Base-by-base conservation (phyloP, 345 rosid genomes). In the Populus tremula region DNA sequence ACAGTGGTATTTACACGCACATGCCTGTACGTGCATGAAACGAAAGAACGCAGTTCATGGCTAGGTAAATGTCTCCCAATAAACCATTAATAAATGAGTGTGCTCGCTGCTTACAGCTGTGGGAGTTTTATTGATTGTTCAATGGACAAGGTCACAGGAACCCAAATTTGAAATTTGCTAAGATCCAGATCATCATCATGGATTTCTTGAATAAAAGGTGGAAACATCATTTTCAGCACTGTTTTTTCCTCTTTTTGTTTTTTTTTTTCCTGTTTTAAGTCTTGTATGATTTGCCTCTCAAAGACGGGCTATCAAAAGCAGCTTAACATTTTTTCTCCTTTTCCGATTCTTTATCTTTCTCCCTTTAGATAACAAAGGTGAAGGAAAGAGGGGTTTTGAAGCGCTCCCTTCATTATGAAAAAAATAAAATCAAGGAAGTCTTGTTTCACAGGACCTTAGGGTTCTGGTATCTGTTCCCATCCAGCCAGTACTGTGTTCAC, bases 391-490 rank as follows among this genome's bases (percentile, higher is more conserved):
- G 45, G 43, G 45, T 35, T 31, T 61, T 70, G n/a, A 71, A 69
- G 11, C 35, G 76, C 59, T 73, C 47, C 36, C 36, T 35, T 64
- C 78, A 69, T 43, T 2, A 53, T 45, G 76, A 82, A 71, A 74
- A 27, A 25, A 31, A 21, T 68, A 39, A 31, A 21, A 21, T 6
- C 36, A 33, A 65, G 49, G 8, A n/a, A 23, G 63, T 56, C 29
- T 10, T 6, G 39, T 49, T 21, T 61, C 72, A 38, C 16, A 31
- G 62, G 76, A 47, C 65, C 31, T 70, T 11, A 33, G 76, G 77
- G 76, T 79, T 84, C 68, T 77, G 87, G 88, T 45, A 59, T 21
- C 50, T 54, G 49, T 63, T 56, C 59, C 25, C 71, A 73, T 56
- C 63, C 29, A 56, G 2, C 63, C 29, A 27, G 27, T 27, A 29